These are phyloP conservation scores for Candida tropicalis DNA, from an alignment of 1,139 yeast species.

Conservation along the genomic window DNA sequence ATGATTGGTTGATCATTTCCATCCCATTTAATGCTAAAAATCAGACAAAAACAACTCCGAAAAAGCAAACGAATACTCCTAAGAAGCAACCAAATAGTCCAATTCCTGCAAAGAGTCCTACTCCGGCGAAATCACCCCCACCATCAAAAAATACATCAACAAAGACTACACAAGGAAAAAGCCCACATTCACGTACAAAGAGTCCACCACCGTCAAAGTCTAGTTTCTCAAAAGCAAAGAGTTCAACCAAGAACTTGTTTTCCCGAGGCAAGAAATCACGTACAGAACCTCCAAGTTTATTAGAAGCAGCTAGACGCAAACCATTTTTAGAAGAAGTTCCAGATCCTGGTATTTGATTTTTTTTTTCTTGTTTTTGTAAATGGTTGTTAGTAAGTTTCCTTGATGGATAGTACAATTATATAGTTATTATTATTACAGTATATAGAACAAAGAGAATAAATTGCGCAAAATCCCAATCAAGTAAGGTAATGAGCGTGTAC, in stretches of 20 bases:
- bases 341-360: slow-evolving; percentile 36
- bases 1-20: slow-evolving; percentile 5
- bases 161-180: neutral
- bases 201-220: neutral
- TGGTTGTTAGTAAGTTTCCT: too few relatives aligned
- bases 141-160: neutral
- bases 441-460: neutral
- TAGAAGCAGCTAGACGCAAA: slow-evolving; percentile 9
- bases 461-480: slow-evolving; percentile 2
- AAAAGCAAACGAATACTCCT: neutral
- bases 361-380: too few relatives aligned
- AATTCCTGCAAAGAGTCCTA: neutral
- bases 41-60: neutral
- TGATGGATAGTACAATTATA: neutral
- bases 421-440: neutral
- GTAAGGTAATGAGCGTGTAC: slow-evolving; percentile 1
- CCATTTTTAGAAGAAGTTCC: slow-evolving; percentile 44
- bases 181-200: neutral
- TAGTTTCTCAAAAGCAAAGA: neutral
- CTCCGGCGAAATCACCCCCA: neutral
- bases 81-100: slow-evolving; percentile 3
- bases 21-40: slow-evolving; percentile 1
- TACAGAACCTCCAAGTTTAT: slow-evolving; percentile 1
- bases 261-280: neutral
- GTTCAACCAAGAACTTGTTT: neutral